These are phyloP conservation scores for Sphaerosporella brunnea DNA, from an alignment of 495 filamentous ascomycete species.

Conservation along the genomic window DNA sequence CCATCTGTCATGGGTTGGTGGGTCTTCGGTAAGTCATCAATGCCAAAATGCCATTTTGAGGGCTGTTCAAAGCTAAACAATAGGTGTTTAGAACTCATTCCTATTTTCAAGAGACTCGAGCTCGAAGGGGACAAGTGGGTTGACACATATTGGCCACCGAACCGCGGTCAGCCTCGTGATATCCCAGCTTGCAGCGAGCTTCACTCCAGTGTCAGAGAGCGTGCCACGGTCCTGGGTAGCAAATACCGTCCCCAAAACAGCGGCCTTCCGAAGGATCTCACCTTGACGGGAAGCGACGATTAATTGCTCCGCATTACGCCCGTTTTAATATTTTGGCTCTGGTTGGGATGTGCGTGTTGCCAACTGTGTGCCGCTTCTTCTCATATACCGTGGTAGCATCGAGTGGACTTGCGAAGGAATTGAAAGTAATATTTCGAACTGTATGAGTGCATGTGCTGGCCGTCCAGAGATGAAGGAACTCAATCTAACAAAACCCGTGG, in stretches of 20 bases:
- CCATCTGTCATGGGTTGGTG: conserved; percentile 25
- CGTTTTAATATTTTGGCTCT: too few relatives aligned
- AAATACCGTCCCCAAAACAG: conserved; percentile 1
- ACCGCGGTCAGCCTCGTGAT: conserved; percentile 13
- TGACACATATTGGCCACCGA: conserved; percentile 9
- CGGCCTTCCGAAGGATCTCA: not conserved
- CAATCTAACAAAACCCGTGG: too few relatives aligned
- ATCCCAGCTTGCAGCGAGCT: conserved; percentile 9
- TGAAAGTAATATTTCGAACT: too few relatives aligned
- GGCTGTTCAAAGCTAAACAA: too few relatives aligned
- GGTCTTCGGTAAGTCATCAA: conserved; percentile 25
- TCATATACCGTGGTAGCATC: conserved; percentile 12
- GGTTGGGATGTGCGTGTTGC: too few relatives aligned
- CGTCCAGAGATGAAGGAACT: too few relatives aligned
- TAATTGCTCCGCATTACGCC: too few relatives aligned
- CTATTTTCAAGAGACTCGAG: conserved; percentile 27
- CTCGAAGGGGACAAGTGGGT: conserved; percentile 26
- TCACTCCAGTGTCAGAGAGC: conserved; percentile 12
- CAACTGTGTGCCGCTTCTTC: not conserved
- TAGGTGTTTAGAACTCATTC: conserved; percentile 27
- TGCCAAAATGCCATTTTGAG: too few relatives aligned
- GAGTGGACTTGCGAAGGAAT: too few relatives aligned
- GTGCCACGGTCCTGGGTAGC: not conserved
- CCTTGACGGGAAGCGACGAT: too few relatives aligned
- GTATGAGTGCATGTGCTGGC: too few relatives aligned